Conservation (phyloP, 2,329 filamentous ascomycete species). For the Colletotrichum sp. region DNA sequence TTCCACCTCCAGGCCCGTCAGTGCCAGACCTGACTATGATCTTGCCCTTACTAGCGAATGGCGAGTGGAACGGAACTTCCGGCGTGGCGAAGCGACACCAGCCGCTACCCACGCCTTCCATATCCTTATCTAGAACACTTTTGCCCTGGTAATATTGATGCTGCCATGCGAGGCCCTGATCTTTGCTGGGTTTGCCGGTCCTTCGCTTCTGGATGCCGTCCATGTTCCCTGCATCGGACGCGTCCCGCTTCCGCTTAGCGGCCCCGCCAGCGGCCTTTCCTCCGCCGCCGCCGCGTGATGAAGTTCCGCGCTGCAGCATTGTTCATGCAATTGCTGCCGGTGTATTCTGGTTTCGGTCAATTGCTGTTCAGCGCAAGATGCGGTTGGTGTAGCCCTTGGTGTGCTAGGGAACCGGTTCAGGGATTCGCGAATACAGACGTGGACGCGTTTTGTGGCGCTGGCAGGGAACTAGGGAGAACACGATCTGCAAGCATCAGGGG, state of each 20-base stretch:
- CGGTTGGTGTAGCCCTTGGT: accelerated
- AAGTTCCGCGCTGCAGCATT: too few species aligned
- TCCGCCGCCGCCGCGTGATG: not conserved
- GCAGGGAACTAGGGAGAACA: not conserved
- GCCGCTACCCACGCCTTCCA: not conserved
- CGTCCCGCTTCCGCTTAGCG: not conserved
- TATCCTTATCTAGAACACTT: too few species aligned
- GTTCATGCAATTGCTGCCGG: too few species aligned
- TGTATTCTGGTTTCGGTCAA: not conserved
- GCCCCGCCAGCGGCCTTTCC: not conserved
- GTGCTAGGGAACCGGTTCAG: not conserved
- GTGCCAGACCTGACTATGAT: too few species aligned
- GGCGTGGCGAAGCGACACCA: not conserved
- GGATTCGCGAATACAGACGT: not conserved
- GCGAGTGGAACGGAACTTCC: not conserved
- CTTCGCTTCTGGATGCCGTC: not conserved
- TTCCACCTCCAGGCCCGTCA: too few species aligned
- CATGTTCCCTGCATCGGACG: not conserved
- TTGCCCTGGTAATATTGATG: not conserved
- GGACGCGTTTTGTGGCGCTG: not conserved
- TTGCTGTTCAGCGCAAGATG: not conserved
- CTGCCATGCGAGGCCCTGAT: not conserved
- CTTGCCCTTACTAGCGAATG: not conserved
- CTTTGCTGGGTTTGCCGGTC: not conserved
- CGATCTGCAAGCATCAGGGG: not conserved